A percentile compares a stretch with the other conserved stretches of the same genome.
These are phyloP conservation scores for Apophysomyces variabilis DNA, from an alignment of 371 early-diverging fungal species.

Conservation along the genomic window DNA sequence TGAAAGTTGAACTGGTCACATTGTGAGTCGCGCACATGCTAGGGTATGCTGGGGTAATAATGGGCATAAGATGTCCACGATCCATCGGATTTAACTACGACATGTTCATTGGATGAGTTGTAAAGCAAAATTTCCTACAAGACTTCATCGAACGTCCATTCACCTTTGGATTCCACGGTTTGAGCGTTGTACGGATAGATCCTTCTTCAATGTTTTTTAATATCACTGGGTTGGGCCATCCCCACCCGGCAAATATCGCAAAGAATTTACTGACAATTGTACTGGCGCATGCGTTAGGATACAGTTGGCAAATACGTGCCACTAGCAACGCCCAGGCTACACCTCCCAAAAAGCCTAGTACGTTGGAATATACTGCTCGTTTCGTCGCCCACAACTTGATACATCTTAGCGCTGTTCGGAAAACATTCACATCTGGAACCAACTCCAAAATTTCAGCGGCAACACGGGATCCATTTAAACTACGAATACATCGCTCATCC, in stretches of 20 bases:
- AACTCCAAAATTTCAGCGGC: conserved; percentile 97
- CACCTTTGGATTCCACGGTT: conserved; percentile 98
- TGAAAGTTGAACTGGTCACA: conserved; percentile 90
- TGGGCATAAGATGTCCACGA: conserved; percentile 96
- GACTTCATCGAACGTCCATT: neutral
- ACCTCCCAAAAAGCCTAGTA: conserved; percentile 99
- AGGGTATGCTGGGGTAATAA: conserved; percentile 99
- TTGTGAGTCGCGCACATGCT: conserved; percentile 99
- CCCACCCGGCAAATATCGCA: conserved; percentile 89
- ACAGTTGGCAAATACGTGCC: conserved; percentile 97
- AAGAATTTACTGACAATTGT: conserved; percentile 93
- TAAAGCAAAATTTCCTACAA: too few species aligned
- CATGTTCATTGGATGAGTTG: neutral
- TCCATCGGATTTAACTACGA: conserved; percentile 84
- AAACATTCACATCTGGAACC: conserved; percentile 92
- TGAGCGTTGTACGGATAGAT: conserved; percentile 73
- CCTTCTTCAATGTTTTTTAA: conserved; percentile 94
- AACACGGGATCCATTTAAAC: conserved; percentile 97
- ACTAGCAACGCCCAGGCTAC: conserved; percentile 99
- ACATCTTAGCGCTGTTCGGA: conserved; percentile 92
- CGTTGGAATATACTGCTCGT: conserved; percentile 95
- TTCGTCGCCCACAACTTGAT: conserved; percentile 99
- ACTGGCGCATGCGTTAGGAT: conserved; percentile 94
- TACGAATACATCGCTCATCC: conserved; percentile 95
- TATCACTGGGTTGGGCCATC: conserved; percentile 98